These are phyloP conservation scores for Crithidia expoeki DNA, from an alignment of 208 protist genomes.

Conservation along the genomic window DNA sequence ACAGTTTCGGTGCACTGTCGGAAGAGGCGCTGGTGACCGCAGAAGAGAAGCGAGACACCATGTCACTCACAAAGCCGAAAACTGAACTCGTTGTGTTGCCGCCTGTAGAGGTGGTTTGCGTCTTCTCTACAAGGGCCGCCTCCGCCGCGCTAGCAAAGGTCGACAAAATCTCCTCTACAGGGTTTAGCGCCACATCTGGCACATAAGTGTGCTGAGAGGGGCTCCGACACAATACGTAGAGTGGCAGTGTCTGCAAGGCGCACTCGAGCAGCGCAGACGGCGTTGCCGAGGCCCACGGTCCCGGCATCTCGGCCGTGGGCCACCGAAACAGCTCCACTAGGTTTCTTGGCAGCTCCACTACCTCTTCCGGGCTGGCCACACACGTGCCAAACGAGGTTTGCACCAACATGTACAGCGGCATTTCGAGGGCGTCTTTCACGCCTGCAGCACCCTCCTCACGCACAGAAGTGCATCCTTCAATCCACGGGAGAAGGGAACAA, in stretches of 20 bases:
- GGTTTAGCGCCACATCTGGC: background rate
- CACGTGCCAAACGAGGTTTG: conserved; percentile 27
- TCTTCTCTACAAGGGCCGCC: conserved; percentile 18
- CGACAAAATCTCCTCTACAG: conserved; percentile 27
- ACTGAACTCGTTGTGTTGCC: conserved; percentile 15
- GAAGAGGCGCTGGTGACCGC: background rate
- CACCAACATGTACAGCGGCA: conserved; percentile 17
- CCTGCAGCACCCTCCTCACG: background rate
- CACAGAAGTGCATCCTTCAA: conserved; percentile 1
- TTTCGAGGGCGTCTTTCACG: background rate
- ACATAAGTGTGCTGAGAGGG: background rate
- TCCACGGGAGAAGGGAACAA: conserved; percentile 22
- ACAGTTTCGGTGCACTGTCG: conserved; percentile 13
- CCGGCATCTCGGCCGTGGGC: background rate
- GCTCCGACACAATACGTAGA: conserved; percentile 9
- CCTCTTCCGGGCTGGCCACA: background rate
- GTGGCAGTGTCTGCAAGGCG: conserved; percentile 26
- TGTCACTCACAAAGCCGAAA: conserved; percentile 40
- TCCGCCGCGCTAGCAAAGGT: conserved; percentile 40
- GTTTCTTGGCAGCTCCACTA: conserved; percentile 8
- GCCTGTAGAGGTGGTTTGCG: background rate
- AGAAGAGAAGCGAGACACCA: conserved; percentile 28
- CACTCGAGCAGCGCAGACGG: conserved; percentile 15
- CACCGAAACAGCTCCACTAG: conserved; percentile 16
- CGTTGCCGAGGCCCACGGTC: conserved; percentile 17